Percentiles rank a stretch among this genome's conserved stretches.
Conservation (phyloP, 257 asterid genomes). For the Ilex asprella region DNA sequence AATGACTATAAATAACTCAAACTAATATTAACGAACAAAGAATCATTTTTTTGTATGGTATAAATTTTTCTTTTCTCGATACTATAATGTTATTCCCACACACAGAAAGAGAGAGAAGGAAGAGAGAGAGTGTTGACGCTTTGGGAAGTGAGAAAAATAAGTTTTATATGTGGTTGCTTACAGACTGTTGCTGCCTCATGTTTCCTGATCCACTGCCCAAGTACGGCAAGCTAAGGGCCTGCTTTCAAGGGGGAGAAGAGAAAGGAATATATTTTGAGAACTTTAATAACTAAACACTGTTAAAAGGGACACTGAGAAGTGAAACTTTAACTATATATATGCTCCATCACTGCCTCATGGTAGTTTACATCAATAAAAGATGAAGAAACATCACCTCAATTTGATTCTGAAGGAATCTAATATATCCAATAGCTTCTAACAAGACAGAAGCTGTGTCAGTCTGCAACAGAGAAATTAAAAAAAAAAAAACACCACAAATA, state of each 20-base stretch:
- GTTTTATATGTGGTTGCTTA: conserved; percentile 11
- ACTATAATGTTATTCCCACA: no score
- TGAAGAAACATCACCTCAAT: conserved; percentile 57
- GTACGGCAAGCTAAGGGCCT: conserved; percentile 85
- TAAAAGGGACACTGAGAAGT: conserved; percentile 12
- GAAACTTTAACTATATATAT: conserved; percentile 2
- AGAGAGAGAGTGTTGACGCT: no score
- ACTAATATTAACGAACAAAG: no score
- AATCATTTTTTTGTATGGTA: no score
- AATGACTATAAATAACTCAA: no score
- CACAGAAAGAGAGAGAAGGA: no score
- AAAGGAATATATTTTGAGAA: conserved; percentile 13
- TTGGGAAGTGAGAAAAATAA: no score
- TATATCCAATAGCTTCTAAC: conserved; percentile 81
- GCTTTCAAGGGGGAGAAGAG: conserved; percentile 29
- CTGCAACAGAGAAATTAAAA: conserved; percentile 31
- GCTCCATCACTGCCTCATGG: conserved; percentile 17
- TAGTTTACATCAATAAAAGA: conserved; percentile 18
- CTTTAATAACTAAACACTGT: conserved; percentile 5
- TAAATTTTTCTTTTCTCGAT: no score
- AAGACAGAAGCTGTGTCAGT: conserved; percentile 92
- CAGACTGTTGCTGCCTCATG: conserved; percentile 36
- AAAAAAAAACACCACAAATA: no score
- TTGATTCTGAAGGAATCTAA: conserved; percentile 84
- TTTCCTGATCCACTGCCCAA: conserved; percentile 40